phyloP scores from a whole-genome alignment of 176 grass and related monocot species.

The Zoysia japonica region DNA sequence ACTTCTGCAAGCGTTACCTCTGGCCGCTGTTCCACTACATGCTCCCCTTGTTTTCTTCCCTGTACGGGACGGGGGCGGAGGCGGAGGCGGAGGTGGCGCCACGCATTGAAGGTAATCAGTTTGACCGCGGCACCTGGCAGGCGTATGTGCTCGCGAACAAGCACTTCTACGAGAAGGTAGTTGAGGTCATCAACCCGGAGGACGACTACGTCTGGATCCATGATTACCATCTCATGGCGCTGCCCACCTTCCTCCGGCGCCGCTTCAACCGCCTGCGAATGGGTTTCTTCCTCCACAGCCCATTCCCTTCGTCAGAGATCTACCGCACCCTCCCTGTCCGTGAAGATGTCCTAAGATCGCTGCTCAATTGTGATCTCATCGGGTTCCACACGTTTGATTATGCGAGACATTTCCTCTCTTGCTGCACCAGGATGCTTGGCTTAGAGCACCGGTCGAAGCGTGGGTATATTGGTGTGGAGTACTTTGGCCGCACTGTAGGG shows the following conservation, averaged over 20 bases:
- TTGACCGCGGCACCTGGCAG: constrained; percentile 75
- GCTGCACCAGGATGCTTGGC: constrained; percentile 89
- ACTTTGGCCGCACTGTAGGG: constrained; percentile 81
- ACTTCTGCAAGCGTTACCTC: constrained; percentile 81
- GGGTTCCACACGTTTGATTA: constrained; percentile 96
- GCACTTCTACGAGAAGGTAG: constrained; percentile 74
- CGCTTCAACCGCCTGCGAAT: constrained; percentile 86
- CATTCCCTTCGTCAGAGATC: constrained; percentile 87
- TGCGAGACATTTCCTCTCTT: constrained; percentile 87
- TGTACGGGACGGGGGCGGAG: neutral
- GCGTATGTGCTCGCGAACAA: constrained; percentile 86
- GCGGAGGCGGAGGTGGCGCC: neutral
- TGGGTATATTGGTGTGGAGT: constrained; percentile 82
- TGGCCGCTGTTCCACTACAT: constrained; percentile 99
- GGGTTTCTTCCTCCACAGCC: constrained; percentile 89
- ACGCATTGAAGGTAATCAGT: constrained; percentile 27
- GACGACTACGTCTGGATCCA: constrained; percentile 95
- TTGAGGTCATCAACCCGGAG: constrained; percentile 88
- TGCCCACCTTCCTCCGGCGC: constrained; percentile 81
- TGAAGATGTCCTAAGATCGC: constrained; percentile 79
- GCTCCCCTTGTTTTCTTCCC: constrained; percentile 55
- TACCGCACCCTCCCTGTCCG: constrained; percentile 77
- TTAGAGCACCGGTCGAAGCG: constrained; percentile 86
- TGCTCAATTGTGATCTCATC: constrained; percentile 90
- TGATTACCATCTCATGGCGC: constrained; percentile 93